Evolutionary conservation across 371 early-diverging fungal genomes (phyloP).

Genomic region (Mucor saturninus): DNA sequence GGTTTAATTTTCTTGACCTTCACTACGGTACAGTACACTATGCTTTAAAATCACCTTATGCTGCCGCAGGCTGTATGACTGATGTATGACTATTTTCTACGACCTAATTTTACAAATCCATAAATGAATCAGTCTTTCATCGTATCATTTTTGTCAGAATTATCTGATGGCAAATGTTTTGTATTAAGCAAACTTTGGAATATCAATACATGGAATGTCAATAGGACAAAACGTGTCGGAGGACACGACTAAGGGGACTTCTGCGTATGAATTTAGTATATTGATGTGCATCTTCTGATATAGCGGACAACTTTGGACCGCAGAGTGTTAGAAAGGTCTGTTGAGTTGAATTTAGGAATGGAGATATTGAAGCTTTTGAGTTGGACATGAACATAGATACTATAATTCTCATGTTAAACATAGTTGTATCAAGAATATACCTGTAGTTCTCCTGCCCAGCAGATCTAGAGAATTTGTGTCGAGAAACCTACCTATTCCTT

Average conservation of each 20-base stretch:
- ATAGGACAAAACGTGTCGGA: slow-evolving; percentile 18
- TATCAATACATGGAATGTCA: slow-evolving; percentile 16
- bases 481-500: slow-evolving; percentile 19
- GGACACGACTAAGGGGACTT: slow-evolving; percentile 10
- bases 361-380: slow-evolving; percentile 21
- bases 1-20: too few relatives aligned
- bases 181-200: slow-evolving; percentile 17
- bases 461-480: slow-evolving; percentile 17
- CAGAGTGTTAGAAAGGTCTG: slow-evolving; percentile 8
- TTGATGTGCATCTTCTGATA: slow-evolving; percentile 16
- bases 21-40: too few relatives aligned
- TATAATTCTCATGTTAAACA: slow-evolving; percentile 25
- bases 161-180: slow-evolving; percentile 12
- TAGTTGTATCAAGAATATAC: slow-evolving; percentile 20
- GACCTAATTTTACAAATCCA: slow-evolving; percentile 7
- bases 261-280: slow-evolving; percentile 18
- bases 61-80: too few relatives aligned
- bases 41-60: too few relatives aligned
- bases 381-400: slow-evolving; percentile 20
- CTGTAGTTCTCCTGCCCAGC: slow-evolving; percentile 17
- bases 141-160: slow-evolving; percentile 12
- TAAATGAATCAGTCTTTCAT: slow-evolving; percentile 20
- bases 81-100: too few relatives aligned
- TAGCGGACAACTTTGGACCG: slow-evolving; percentile 2
- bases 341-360: slow-evolving; percentile 10